These are phyloP conservation scores for Torrubiellomyces zombiae DNA, from an alignment of 2,329 filamentous ascomycete species.

Conservation along the genomic window DNA sequence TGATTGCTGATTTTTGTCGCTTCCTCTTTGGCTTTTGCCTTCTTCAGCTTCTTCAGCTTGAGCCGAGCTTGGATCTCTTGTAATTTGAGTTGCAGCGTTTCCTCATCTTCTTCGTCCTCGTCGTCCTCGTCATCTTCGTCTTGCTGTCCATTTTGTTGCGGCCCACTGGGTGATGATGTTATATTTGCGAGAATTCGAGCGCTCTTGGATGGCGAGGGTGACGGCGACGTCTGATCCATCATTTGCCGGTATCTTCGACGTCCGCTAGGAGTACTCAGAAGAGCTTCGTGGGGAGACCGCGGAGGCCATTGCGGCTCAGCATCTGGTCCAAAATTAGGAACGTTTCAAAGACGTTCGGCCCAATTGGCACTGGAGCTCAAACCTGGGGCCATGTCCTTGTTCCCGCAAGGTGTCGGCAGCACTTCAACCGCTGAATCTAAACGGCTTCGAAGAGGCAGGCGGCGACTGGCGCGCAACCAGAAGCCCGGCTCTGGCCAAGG, in stretches of 20 bases:
- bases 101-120: constrained; percentile 67
- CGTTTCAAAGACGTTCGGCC: constrained; percentile 1
- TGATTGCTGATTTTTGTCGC: no score
- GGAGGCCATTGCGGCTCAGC: constrained; percentile 47
- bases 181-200: constrained; percentile 5
- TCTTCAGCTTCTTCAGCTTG: constrained; percentile 74
- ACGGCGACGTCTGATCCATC: constrained; percentile 49
- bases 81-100: constrained; percentile 71
- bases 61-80: constrained; percentile 78
- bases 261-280: constrained; percentile 57
- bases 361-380: constrained; percentile 3
- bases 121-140: constrained; percentile 22
- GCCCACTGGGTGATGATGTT: constrained; percentile 7
- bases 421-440: no score
- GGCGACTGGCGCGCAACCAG: constrained; percentile 7
- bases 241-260: constrained; percentile 57
- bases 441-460: no score
- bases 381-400: constrained; percentile 8
- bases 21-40: constrained; percentile 18
- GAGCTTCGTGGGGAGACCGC: constrained; percentile 46
- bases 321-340: constrained; percentile 13
- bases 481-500: constrained; percentile 3
- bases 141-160: constrained; percentile 17
- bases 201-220: constrained; percentile 39
- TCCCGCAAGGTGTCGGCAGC: no score